phyloP scores from a whole-genome alignment of 176 grass and related monocot genomes.

The Triticum dicoccoides region DNA sequence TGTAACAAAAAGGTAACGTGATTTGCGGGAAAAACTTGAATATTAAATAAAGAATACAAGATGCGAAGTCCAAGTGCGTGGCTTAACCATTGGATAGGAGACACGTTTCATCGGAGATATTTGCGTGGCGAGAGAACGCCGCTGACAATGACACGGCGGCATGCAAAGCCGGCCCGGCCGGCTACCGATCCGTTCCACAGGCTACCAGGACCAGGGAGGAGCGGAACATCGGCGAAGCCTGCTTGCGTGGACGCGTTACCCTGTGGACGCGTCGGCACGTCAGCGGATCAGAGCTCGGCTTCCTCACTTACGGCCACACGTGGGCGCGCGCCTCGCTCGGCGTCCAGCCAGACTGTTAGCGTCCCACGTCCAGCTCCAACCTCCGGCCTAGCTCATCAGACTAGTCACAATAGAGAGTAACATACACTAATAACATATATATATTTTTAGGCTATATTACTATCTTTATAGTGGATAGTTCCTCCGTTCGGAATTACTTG shows the following conservation, averaged over 20 bases:
- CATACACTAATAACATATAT: too few relatives aligned
- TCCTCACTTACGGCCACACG: background rate
- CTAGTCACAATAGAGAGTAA: too few relatives aligned
- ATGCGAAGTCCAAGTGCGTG: background rate
- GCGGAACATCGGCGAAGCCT: conserved; percentile 14
- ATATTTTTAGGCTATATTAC: too few relatives aligned
- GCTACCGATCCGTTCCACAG: background rate
- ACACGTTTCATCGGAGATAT: background rate
- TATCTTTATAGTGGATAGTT: too few relatives aligned
- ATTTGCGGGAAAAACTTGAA: background rate
- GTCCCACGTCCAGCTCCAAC: too few relatives aligned
- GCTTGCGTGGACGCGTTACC: conserved; percentile 7
- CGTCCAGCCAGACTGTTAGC: too few relatives aligned
- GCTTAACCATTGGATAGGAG: background rate
- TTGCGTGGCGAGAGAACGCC: background rate
- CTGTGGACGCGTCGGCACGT: background rate
- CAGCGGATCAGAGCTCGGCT: conserved; percentile 21
- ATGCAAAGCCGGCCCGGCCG: background rate
- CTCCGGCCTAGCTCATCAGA: too few relatives aligned
- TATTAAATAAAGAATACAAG: background rate
- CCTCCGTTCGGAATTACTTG: too few relatives aligned
- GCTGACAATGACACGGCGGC: background rate
- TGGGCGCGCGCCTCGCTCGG: background rate
- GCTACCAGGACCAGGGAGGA: background rate
- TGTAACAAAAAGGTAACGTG: background rate